Evolutionary conservation across 805 yeast species (phyloP), one percentile per base, ranked within the genome.

Genomic region (Suhomyces sp.): DNA sequence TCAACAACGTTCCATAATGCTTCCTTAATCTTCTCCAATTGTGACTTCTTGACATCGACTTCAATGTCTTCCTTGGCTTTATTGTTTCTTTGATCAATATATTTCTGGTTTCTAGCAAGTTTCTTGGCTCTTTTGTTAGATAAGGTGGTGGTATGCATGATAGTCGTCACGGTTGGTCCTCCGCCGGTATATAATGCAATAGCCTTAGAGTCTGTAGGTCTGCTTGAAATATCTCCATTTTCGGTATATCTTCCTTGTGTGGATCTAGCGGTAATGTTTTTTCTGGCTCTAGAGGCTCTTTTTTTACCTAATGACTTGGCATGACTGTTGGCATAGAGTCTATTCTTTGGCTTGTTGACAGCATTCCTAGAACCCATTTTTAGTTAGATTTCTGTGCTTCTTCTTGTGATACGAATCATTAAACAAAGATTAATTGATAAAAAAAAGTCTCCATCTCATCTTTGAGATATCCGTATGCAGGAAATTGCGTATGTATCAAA

Each of bases 291-390:
- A 19, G 70, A 66, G 12, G 80, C 68, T 60, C 87, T 71, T 54
- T 74, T 79, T 50, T 67, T 71, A 16, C 77, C 74, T 19, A 79
- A 58, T 25, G 72, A 53, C 21, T 68, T 58, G 28, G 74, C 69
- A 57, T 76, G 81, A 33, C 70, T 68, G 40, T 70, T 69, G 35
- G 77, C 65, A 43, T 61, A 65, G 24, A 77, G 60, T 42, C 74
- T 72, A 47, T 74, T 76, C 56, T 81, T 82, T 31, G 93, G 95
- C 60, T 81, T 85, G 61, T 88, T 88, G 46, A 87, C 71, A 28
- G 88, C 77, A 69, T 85, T 87, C 63, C 75, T 83, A 12, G 88
- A 81, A 21, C 95, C 93, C 95, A 86, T 86, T 14, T 28, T 45
- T 25, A 25, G 27, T 21, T 17, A 25, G 24, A 9, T 6, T 7